Evolutionary conservation across 2,329 filamentous ascomycete genomes (phyloP).

Genomic region (Juglanconis juglandina): DNA sequence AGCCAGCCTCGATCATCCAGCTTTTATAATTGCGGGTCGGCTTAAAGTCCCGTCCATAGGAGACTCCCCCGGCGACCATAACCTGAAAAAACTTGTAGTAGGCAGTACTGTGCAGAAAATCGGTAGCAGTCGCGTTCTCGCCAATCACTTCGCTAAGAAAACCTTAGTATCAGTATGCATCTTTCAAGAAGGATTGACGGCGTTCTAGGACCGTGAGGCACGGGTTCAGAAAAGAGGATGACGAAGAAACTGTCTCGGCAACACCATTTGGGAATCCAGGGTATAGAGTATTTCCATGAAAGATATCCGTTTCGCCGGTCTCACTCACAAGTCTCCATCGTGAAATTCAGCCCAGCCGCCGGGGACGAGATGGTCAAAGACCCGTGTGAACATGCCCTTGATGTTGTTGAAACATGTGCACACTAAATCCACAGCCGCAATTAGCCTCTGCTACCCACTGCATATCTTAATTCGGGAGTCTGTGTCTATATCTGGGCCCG

Average conservation of each 20-base stretch:
- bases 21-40: conserved; percentile 21
- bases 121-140: background rate
- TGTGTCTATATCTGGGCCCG: too few relatives aligned
- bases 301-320: background rate
- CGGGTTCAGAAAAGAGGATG: too few relatives aligned
- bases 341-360: conserved; percentile 37
- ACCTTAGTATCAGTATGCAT: background rate
- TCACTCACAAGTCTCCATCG: conserved; percentile 20
- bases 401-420: conserved; percentile 34
- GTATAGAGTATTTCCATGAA: too few relatives aligned
- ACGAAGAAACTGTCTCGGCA: too few relatives aligned
- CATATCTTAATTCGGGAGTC: too few relatives aligned
- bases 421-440: background rate
- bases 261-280: too few relatives aligned
- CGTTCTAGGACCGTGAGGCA: too few relatives aligned
- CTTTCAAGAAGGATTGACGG: background rate
- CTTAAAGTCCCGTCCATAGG: conserved; percentile 18
- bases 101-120: background rate
- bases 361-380: conserved; percentile 38
- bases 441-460: too few relatives aligned
- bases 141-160: background rate
- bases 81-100: background rate
- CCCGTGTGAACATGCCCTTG: conserved; percentile 46
- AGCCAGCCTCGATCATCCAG: conserved; percentile 26
- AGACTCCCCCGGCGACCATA: background rate